Evolutionary conservation across 805 yeast species (phyloP), one percentile per base, ranked within the genome.

Genomic region (Pichia pseudocactophila): DNA sequence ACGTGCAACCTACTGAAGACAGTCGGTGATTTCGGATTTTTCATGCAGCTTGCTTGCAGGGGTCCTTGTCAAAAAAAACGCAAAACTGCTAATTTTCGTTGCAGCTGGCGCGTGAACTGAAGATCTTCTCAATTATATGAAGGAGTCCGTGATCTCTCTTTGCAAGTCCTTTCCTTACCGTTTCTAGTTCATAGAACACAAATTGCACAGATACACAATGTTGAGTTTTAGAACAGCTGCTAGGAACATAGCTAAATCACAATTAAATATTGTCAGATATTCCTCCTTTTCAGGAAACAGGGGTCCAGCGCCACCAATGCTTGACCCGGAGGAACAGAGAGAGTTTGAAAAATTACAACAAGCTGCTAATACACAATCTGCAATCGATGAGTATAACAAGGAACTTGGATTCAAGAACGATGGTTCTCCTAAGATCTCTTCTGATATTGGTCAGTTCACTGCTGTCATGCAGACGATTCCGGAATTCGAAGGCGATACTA

Each of bases 401-500:
- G 44, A 53, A 15, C 46, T 59, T 16, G 61, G 62, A 2, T 55
- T 49, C 32, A 10, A 38, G 3, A 48, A 41, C 34, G 47, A 70
- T 68, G 42, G 63, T 34, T 49, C 57, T 22, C 56, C 53, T 33
- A 45, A 70, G 30, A 64, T 64, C 25, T 1, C 42, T 13, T 45
- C 49, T 3, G 84, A 80, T 52, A 72, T 82, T 37, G 83, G 84
- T 7, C 65, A 69, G 4, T 74, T 80, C 52, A 78, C 82, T 2
- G 84, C 76, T 43, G 76, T 70, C 50, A 71, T 82, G 59, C 78
- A 82, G 60, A 80, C 88, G 3, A 80, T 88, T 42, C 95, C 96
- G 2, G 98, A 92, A 56, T 92, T 92, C 58, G 96, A 89, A 62
- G 98, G 98, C 1, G 89, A 88, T 48, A 78, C 72, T 15, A 92